A percentile compares a stretch with the other conserved stretches of the same genome.
These are phyloP conservation scores for Talaromyces sp. DNA, from an alignment of 2,329 filamentous ascomycete genomes.

Conservation along the genomic window DNA sequence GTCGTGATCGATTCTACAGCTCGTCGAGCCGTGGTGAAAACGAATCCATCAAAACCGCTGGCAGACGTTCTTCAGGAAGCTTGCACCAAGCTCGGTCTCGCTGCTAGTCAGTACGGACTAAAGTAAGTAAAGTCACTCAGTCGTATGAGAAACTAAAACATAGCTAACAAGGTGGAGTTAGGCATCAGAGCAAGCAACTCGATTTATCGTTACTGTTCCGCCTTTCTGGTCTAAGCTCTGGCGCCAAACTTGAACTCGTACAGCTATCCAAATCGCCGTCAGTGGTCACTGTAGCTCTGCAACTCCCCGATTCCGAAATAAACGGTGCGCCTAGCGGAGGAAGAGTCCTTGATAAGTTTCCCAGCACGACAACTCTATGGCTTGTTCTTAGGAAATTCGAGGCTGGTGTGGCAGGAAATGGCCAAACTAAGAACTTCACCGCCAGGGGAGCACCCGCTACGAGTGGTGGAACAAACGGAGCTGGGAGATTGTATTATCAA, in stretches of 20 bases:
- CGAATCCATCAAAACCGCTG: constrained; percentile 73
- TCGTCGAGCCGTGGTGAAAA: constrained; percentile 75
- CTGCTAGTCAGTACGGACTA: constrained; percentile 69
- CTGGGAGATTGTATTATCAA: constrained; percentile 82
- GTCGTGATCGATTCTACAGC: constrained; percentile 79
- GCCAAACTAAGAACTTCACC: constrained; percentile 71
- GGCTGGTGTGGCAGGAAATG: constrained; percentile 61
- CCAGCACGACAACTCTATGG: constrained; percentile 86
- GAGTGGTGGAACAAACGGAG: constrained; percentile 47
- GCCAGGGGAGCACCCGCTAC: constrained; percentile 67
- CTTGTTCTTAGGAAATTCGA: constrained; percentile 86
- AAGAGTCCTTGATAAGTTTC: constrained; percentile 76
- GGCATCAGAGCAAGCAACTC: constrained; percentile 77
- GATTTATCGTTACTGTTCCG: constrained; percentile 83
- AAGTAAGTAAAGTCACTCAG: constrained; percentile 56
- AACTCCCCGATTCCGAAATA: constrained; percentile 70
- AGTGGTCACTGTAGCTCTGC: constrained; percentile 82
- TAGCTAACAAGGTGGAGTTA: constrained; percentile 28
- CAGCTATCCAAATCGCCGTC: constrained; percentile 80
- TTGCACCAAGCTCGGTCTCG: constrained; percentile 73
- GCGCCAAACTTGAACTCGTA: constrained; percentile 89
- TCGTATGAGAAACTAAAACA: constrained; percentile 3
- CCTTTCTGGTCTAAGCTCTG: constrained; percentile 73
- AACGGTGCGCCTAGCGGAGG: constrained; percentile 59
- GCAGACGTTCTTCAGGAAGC: constrained; percentile 84